Evolutionary conservation across 2,329 filamentous ascomycete species (phyloP).

Genomic region (Fusarium burgessii): DNA sequence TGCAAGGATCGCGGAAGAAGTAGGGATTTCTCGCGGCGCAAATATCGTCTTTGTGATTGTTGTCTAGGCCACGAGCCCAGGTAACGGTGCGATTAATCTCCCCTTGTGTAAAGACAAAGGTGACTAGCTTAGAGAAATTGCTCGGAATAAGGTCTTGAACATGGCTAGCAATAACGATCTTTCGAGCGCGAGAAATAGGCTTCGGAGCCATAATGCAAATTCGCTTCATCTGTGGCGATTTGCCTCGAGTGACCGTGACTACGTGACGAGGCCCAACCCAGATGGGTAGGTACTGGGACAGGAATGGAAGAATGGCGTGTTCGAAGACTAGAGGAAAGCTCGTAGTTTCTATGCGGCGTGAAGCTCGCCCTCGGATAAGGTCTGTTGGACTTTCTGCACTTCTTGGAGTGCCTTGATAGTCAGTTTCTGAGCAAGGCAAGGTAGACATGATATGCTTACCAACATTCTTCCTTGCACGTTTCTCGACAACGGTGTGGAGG

Average conservation of each 20-base stretch:
- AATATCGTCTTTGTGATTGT: slow-evolving; percentile 55
- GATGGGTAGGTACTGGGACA: slow-evolving; percentile 56
- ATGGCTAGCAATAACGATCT: slow-evolving; percentile 55
- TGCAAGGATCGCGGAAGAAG: slow-evolving; percentile 56
- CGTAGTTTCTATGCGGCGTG: slow-evolving; percentile 49
- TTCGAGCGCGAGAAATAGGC: slow-evolving; percentile 52
- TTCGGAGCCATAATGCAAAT: slow-evolving; percentile 57
- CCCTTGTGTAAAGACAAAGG: slow-evolving; percentile 56
- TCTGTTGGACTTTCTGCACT: slow-evolving; percentile 51
- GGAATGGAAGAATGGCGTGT: slow-evolving; percentile 58
- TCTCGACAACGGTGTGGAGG: slow-evolving; percentile 52
- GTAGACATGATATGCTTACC: slow-evolving; percentile 30
- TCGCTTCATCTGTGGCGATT: slow-evolving; percentile 50
- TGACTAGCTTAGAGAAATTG: slow-evolving; percentile 46
- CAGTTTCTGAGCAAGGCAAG: slow-evolving; percentile 1
- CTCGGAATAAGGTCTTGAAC: slow-evolving; percentile 57
- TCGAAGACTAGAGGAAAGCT: slow-evolving; percentile 59
- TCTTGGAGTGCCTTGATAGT: slow-evolving; percentile 43
- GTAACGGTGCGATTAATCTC: slow-evolving; percentile 51
- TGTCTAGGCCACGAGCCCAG: slow-evolving; percentile 56
- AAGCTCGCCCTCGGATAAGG: slow-evolving; percentile 43
- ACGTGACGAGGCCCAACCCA: slow-evolving; percentile 57
- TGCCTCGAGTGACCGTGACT: slow-evolving; percentile 55
- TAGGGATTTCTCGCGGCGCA: slow-evolving; percentile 58
- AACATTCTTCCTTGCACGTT: slow-evolving; percentile 48